Evolutionary conservation across 306 rosid genomes (phyloP).

Genomic region (Vigna hirtella): DNA sequence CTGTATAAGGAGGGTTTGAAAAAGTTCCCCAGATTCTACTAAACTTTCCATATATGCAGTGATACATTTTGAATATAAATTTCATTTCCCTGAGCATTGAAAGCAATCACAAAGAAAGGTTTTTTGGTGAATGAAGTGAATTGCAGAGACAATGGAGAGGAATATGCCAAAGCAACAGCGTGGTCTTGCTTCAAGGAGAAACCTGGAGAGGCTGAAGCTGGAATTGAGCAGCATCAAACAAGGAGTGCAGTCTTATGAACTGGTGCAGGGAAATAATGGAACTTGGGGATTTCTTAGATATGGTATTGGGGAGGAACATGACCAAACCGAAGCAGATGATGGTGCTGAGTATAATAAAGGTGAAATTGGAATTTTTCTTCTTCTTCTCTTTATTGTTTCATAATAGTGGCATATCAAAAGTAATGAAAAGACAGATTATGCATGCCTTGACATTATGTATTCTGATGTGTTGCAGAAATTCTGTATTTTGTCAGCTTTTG

Average conservation of each 20-base stretch:
- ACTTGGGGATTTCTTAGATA: neutral
- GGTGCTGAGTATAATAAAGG: neutral
- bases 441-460: too few relatives aligned
- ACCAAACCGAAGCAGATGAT: neutral
- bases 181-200: neutral
- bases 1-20: neutral
- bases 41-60: neutral
- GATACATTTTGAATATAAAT: neutral
- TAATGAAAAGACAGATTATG: neutral
- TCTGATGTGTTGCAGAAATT: too few relatives aligned
- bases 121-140: neutral
- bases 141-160: neutral
- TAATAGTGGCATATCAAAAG: neutral
- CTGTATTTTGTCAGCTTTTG: constrained; percentile 1
- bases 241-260: neutral
- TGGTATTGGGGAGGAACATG: neutral
- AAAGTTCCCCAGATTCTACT: neutral
- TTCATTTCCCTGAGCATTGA: neutral
- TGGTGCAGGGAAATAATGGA: neutral
- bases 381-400: neutral
- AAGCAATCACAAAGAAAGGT: neutral
- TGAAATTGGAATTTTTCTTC: neutral
- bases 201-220: neutral
- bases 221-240: neutral
- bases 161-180: neutral